Base-by-base conservation (phyloP, 495 filamentous ascomycete genomes). In the Neurospora hispaniola region DNA sequence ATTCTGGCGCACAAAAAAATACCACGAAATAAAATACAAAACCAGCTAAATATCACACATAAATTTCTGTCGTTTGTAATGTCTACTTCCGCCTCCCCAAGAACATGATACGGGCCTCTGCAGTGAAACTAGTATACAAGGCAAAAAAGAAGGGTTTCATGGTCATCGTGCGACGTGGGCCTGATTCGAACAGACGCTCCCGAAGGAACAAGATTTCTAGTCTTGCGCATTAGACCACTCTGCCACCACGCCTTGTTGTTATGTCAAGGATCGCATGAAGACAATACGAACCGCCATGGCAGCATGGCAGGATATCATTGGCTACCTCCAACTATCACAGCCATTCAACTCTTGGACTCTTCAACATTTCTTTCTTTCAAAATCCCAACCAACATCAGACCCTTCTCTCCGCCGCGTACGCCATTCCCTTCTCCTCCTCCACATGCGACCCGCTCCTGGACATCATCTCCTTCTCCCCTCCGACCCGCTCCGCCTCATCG, bases 401-500 rank as follows among this genome's bases (percentile, higher is more conserved):
- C 27, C 31, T 66, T 14, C 54, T 35, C 27, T 66, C 54, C 31
- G 54, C 27, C 31, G 18, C 42, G n/a, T 48, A n/a, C 40, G 2
- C n/a, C 35, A 48, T 23, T 6, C 40, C 20, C 42, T 48, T 59
- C 35, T 68, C 16, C 31, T 71, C 70, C 31, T 71, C 70, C 35
- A 69, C 59, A 43, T 46, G 54, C n/a, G 71, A 70, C 74, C 54
- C 54, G 27, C 27, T 66, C 54, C 54, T 35, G 6, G 16, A 70
- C 74, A 18, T 72, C 73, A 18, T 72, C 69, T 35, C 54, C 54
- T 38, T 73, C 44, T 69, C 54, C 70, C 75, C 70, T 70, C 78
- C 80, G 71, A 78, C 78, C 38, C 78, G 72, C 31, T 79, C 70
- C 12, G 71, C 77, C 71, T 73, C 76, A 71, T 89, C 87, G 70